Conservation (phyloP, 108 stramenopile species). For the Poteriospumella lacustris region DNA sequence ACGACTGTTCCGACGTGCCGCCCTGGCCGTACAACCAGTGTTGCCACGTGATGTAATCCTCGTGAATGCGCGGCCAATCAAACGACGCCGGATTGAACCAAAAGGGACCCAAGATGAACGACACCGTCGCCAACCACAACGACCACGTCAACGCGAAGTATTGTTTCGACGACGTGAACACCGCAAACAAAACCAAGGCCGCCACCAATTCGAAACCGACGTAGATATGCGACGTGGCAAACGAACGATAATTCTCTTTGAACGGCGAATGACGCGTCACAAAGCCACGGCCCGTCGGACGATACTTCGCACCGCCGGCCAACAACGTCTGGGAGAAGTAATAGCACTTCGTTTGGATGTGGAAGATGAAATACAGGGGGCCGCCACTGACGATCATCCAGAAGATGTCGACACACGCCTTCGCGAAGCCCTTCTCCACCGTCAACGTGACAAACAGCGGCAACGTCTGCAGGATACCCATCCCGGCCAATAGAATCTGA, state of each 20-base stretch:
- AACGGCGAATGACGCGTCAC: slow-evolving; percentile 90
- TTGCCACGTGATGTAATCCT: slow-evolving; percentile 73
- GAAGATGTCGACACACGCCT: slow-evolving; percentile 72
- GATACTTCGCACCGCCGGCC: slow-evolving; percentile 94
- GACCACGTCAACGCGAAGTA: slow-evolving; percentile 95
- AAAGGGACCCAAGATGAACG: slow-evolving; percentile 94
- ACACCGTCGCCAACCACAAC: slow-evolving; percentile 84
- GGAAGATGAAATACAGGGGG: slow-evolving; percentile 97
- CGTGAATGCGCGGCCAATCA: slow-evolving; percentile 78
- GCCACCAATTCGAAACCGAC: slow-evolving; percentile 88
- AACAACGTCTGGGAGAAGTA: slow-evolving; percentile 95
- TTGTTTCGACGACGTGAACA: slow-evolving; percentile 75
- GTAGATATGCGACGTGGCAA: slow-evolving; percentile 91
- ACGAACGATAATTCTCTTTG: slow-evolving; percentile 92
- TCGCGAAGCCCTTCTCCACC: slow-evolving; percentile 85
- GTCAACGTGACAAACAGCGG: slow-evolving; percentile 89
- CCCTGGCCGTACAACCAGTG: slow-evolving; percentile 68
- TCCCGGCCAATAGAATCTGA: slow-evolving; percentile 65
- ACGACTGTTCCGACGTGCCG: slow-evolving; percentile 50
- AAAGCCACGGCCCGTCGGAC: slow-evolving; percentile 96
- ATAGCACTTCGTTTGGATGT: slow-evolving; percentile 93
- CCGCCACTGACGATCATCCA: slow-evolving; percentile 90
- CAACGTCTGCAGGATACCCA: slow-evolving; percentile 82
- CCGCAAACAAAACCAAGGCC: slow-evolving; percentile 77
- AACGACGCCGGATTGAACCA: slow-evolving; percentile 99